Evolutionary conservation across 2,329 filamentous ascomycete species (phyloP).

Genomic region (Cladophialophora psammophila): DNA sequence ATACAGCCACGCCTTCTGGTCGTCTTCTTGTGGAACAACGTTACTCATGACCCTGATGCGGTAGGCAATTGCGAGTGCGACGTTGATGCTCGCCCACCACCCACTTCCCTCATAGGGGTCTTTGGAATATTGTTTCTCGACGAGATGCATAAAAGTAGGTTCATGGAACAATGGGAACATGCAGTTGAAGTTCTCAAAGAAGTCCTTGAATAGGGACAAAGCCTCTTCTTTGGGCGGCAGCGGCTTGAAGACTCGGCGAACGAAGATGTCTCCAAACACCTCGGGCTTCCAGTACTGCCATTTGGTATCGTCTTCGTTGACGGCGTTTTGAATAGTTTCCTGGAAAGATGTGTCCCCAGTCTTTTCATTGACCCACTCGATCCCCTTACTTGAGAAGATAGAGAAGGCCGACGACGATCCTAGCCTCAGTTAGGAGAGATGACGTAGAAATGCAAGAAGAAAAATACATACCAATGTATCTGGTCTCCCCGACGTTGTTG

Average conservation of each 20-base stretch:
- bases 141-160: constrained; percentile 96
- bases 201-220: constrained; percentile 86
- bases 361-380: constrained; percentile 98
- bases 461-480: constrained; percentile 81
- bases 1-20: constrained; percentile 93
- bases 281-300: constrained; percentile 99
- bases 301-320: constrained; percentile 79
- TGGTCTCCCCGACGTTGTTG: constrained; percentile 90
- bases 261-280: constrained; percentile 91
- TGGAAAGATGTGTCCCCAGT: constrained; percentile 96
- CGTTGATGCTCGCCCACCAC: constrained; percentile 98
- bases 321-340: constrained; percentile 88
- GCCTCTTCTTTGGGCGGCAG: constrained; percentile 88
- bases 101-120: constrained; percentile 94
- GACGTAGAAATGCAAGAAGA: background rate
- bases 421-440: constrained; percentile 49
- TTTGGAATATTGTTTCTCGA: constrained; percentile 89
- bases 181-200: constrained; percentile 98
- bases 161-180: constrained; percentile 98
- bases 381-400: constrained; percentile 97
- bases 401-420: constrained; percentile 97
- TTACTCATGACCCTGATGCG: constrained; percentile 95
- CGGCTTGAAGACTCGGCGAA: constrained; percentile 80
- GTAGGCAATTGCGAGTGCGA: constrained; percentile 90
- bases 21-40: constrained; percentile 85